phyloP scores from a whole-genome alignment of 2,329 filamentous ascomycete genomes.

The Xylaria sp. region DNA sequence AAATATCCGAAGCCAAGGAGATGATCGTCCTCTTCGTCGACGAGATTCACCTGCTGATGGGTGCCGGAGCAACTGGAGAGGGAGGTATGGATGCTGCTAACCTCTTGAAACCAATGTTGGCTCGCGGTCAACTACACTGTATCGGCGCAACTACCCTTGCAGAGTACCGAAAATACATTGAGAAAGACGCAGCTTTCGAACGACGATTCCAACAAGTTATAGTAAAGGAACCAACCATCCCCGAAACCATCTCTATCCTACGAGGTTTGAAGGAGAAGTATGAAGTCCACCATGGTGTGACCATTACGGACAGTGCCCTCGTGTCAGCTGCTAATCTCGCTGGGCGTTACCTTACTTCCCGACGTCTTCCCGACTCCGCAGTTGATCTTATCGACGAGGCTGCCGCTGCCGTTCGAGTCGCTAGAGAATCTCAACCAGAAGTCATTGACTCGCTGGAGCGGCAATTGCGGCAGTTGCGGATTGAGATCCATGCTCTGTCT shows the following conservation, averaged over 20 bases:
- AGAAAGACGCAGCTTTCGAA: conserved; percentile 98
- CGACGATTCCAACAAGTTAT: conserved; percentile 98
- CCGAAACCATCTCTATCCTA: conserved; percentile 96
- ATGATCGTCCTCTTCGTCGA: conserved; percentile 98
- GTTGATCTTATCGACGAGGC: conserved; percentile 97
- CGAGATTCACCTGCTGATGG: conserved; percentile 98
- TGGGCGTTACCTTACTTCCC: conserved; percentile 87
- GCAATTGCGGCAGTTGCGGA: conserved; percentile 86
- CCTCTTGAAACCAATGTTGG: conserved; percentile 96
- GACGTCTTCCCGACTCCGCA: conserved; percentile 92
- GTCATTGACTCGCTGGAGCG: conserved; percentile 94
- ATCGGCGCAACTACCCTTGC: conserved; percentile 95
- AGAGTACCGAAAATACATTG: conserved; percentile 98
- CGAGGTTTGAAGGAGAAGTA: conserved; percentile 97
- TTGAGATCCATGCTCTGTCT: conserved; percentile 93
- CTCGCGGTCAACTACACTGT: conserved; percentile 94
- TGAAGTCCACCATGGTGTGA: conserved; percentile 97
- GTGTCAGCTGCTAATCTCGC: conserved; percentile 91
- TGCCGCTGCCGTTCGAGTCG: conserved; percentile 93
- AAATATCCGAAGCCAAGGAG: conserved; percentile 92
- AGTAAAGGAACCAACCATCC: conserved; percentile 88
- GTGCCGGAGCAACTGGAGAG: conserved; percentile 90
- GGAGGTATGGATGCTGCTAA: conserved; percentile 99
- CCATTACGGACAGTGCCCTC: conserved; percentile 90
- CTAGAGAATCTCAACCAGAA: conserved; percentile 94